These are phyloP conservation scores for Ehretia macrophylla DNA, from an alignment of 257 asterid species.

Conservation along the genomic window DNA sequence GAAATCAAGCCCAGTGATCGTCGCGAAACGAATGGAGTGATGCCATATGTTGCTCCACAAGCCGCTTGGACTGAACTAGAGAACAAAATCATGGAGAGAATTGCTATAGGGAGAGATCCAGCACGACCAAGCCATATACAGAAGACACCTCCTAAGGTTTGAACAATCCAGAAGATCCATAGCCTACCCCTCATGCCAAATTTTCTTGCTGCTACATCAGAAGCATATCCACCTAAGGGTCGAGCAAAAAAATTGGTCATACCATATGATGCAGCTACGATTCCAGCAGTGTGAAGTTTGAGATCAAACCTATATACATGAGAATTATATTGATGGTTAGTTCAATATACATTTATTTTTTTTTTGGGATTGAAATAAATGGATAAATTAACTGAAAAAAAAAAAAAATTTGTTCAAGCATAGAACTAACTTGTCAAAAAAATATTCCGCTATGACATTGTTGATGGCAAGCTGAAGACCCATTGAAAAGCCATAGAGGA, in stretches of 20 bases:
- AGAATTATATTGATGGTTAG: neutral
- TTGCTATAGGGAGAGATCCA: constrained; percentile 31
- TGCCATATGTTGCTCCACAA: constrained; percentile 47
- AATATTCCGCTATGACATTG: constrained; percentile 52
- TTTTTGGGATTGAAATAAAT: neutral
- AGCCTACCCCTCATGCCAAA: constrained; percentile 72
- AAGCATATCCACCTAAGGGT: constrained; percentile 54
- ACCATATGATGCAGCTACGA: constrained; percentile 56
- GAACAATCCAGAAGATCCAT: constrained; percentile 54
- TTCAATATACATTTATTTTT: neutral
- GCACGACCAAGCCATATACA: constrained; percentile 50
- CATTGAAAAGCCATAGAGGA: constrained; percentile 55
- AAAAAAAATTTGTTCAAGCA: neutral
- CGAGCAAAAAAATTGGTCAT: constrained; percentile 56
- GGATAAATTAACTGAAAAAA: neutral
- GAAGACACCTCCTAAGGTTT: constrained; percentile 53
- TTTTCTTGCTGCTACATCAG: constrained; percentile 34
- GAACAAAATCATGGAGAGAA: constrained; percentile 54
- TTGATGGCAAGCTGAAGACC: constrained; percentile 55
- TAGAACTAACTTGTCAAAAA: constrained; percentile 37
- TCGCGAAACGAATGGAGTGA: constrained; percentile 41
- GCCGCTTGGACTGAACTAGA: constrained; percentile 50
- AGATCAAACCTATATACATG: constrained; percentile 40
- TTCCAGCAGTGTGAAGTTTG: constrained; percentile 46
- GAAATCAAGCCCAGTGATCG: constrained; percentile 44